Evolutionary conservation across 805 yeast species (phyloP), one percentile per base, ranked within the genome.

Genomic region (Candida easanensis): DNA sequence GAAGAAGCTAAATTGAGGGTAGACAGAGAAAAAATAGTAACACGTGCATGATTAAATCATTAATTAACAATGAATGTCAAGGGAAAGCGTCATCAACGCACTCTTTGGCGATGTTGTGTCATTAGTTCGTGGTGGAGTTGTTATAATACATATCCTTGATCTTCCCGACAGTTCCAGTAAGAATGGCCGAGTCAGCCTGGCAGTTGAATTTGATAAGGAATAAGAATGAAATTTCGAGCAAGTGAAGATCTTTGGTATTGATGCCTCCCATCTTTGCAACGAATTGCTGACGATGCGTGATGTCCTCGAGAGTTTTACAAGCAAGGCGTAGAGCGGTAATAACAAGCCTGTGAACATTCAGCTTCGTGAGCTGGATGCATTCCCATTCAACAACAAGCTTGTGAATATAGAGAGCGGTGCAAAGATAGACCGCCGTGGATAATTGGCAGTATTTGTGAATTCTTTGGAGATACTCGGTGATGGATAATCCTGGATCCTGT

Each of bases 171-270:
- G 41, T 41, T 2, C n/a, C 16, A 26, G 19, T 23, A 10, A 49
- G 26, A 5, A 15, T 20, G 17, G 36, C 18, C 2, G 30, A 14
- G 19, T 49, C 33, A 15, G 74, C 71, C 34, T 68, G 69, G 43
- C 79, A 58, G 37, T 74, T 71, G 56, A 76, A 79, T 53, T 76
- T 73, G 38, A 74, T 47, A 36, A 77, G 53, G 50, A 73, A 74
- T 44, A 79, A 57, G 31, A 78, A 62, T 1, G 79, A 70, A 17
- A 77, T 68, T 51, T 79, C 84, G 34, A 79, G 59, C 21, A 66
- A 61, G 42, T 66, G 61, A 38, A 79, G 60, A 41, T 79, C 84
- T 4, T 54, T 41, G 32, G 63, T 45, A 54, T 61, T 48, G 42
- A 75, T 57, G 1, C 80, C 80, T 3, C 72, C 73, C 17, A 72